Evolutionary conservation across 108 stramenopile species (phyloP).

Genomic region (Fistulifera solaris): DNA sequence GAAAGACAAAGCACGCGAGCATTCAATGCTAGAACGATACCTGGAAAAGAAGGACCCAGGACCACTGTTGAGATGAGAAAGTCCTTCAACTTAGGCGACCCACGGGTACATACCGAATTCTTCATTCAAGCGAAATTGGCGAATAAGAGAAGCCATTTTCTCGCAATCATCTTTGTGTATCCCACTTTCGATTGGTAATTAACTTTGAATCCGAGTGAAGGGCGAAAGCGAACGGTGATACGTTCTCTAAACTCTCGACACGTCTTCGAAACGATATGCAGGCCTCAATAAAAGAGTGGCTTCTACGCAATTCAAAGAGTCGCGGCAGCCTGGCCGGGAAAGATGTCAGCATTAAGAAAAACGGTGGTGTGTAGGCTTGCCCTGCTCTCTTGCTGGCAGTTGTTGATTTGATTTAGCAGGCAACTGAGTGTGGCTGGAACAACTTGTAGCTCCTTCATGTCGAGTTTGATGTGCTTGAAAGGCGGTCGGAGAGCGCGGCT

Average conservation of each 20-base stretch:
- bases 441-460: constrained; percentile 41
- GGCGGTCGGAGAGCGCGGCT: neutral
- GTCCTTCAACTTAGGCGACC: neutral
- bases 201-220: constrained; percentile 35
- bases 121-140: neutral
- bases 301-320: constrained; percentile 5
- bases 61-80: neutral
- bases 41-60: neutral
- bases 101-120: constrained; percentile 7
- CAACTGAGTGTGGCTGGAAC: constrained; percentile 22
- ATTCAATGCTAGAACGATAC: constrained; percentile 42
- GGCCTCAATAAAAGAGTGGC: constrained; percentile 20
- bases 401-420: neutral
- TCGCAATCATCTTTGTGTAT: constrained; percentile 21
- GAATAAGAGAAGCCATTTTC: constrained; percentile 12
- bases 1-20: constrained; percentile 28
- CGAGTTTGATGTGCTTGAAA: constrained; percentile 24
- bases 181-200: constrained; percentile 10
- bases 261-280: constrained; percentile 11
- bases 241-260: neutral
- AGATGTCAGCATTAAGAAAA: constrained; percentile 47
- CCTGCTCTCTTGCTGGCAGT: neutral
- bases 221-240: constrained; percentile 4
- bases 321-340: constrained; percentile 28
- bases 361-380: constrained; percentile 4